Conservation (phyloP, 2,329 filamentous ascomycete genomes). For the Ustulina deusta region DNA sequence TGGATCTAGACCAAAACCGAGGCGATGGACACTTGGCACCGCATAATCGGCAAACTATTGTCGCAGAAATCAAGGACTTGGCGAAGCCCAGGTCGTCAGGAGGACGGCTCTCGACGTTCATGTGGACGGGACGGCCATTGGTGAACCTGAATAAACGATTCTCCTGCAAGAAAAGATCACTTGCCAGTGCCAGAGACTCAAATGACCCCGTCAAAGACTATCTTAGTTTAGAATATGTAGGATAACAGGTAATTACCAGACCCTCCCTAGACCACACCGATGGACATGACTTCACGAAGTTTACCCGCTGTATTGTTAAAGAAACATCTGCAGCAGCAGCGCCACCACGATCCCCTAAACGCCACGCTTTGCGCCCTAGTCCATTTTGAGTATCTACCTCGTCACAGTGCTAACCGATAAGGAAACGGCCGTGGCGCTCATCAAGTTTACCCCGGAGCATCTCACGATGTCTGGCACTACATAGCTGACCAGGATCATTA, state of each 20-base stretch:
- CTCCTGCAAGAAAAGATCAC: neutral
- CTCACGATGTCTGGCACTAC: neutral
- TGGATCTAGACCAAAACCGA: neutral
- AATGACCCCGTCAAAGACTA: neutral
- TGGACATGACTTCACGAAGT: neutral
- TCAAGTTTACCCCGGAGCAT: neutral
- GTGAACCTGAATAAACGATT: neutral
- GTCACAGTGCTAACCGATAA: neutral
- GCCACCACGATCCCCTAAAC: neutral
- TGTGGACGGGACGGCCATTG: neutral
- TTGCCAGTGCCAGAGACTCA: conserved; percentile 7
- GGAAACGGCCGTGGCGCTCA: neutral
- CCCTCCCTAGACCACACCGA: neutral
- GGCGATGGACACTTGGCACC: neutral
- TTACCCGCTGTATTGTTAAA: neutral
- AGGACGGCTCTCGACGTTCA: neutral
- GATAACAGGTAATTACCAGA: conserved; percentile 10
- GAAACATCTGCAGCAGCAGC: neutral
- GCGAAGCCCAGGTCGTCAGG: neutral
- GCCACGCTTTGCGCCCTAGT: too few relatives aligned
- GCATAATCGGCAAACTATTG: neutral
- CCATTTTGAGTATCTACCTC: too few relatives aligned
- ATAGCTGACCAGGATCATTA: neutral
- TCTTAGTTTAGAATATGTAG: conserved; percentile 1
- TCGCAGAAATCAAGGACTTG: neutral